Evolutionary conservation across 2,329 filamentous ascomycete genomes (phyloP).

Genomic region (Aspergillus transmontanensis): DNA sequence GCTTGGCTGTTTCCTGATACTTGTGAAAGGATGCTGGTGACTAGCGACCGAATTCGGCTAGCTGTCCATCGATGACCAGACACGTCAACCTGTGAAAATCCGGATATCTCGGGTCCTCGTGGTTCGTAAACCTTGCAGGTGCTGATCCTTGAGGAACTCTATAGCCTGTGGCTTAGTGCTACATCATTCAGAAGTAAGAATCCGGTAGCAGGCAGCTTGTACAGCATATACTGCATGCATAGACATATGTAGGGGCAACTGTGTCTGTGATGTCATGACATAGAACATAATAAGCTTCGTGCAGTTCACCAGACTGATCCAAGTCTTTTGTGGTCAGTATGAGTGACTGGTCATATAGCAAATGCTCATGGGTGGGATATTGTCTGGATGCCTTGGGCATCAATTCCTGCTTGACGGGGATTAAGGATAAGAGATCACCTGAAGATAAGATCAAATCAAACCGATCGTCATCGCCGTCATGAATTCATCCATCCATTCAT

Average conservation of each 20-base stretch:
- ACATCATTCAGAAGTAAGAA: neutral
- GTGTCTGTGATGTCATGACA: neutral
- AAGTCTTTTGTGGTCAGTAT: neutral
- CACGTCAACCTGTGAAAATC: neutral
- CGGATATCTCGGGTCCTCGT: neutral
- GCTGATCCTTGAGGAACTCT: neutral
- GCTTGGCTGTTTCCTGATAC: neutral
- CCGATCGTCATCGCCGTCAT: neutral
- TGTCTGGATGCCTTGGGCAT: neutral
- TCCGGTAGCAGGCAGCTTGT: neutral
- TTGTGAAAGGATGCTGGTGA: neutral
- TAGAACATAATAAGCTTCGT: neutral
- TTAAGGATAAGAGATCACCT: neutral
- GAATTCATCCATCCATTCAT: neutral
- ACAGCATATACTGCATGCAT: neutral
- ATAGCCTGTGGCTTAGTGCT: neutral
- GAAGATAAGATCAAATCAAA: neutral
- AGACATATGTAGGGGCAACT: neutral
- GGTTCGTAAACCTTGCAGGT: neutral
- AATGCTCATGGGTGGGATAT: neutral
- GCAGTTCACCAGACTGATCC: neutral
- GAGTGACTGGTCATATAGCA: neutral
- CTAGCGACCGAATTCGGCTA: neutral
- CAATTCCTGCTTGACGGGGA: neutral
- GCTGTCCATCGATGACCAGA: neutral